Evolutionary conservation across 148 eudicot genomes (phyloP), one percentile per base, ranked within the genome.

Genomic region (Talinum fruticosum): DNA sequence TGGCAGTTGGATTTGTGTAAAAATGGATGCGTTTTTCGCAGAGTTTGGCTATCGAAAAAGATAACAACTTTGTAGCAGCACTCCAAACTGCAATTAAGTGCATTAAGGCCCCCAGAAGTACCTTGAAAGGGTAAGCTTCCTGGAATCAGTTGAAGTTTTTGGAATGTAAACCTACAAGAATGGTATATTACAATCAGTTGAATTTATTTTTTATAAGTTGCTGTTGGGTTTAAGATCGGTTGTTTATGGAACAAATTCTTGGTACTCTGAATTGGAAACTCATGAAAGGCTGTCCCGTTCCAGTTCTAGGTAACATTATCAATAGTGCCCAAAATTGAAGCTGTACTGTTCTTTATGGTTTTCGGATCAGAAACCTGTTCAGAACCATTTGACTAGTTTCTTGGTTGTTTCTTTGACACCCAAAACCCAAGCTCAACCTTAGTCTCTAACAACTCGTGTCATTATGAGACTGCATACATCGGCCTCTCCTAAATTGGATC

Each of bases 81-180:
- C 66, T 92, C 18, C 80, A 80, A 21, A 80, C 87, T 2, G 78
- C 91, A 37, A 84, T 92, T 32, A 72, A 77, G 72, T 90, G 94
- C 94, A 85, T 92, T 75, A 78, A 66, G 30, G 75, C 72, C 87
- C 93, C 3, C 74, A 74, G 51, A 86, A 87, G 82, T 92, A 95
- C 87, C 82, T 88, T 19, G 98, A 84, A 66, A 85, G 89, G 92
- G 93, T 92, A 79, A 75, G 66, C 66, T 57, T 57, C 64, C 47
- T 41, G 14, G 6, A 41, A 41, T 6, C 10, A 12, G 6, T 36
- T 36, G 8, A 41, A 41, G 45, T 41, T 6, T 41, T 3, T 41
- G 45, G 45, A 41, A 8, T 41, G 10, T 8, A 41, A 41, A 41
- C 45, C 45, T 41, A 41, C 45, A 41, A 41, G 10, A 2, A 41